phyloP scores from a whole-genome alignment of 345 rosid genomes.

The Populus euphratica region DNA sequence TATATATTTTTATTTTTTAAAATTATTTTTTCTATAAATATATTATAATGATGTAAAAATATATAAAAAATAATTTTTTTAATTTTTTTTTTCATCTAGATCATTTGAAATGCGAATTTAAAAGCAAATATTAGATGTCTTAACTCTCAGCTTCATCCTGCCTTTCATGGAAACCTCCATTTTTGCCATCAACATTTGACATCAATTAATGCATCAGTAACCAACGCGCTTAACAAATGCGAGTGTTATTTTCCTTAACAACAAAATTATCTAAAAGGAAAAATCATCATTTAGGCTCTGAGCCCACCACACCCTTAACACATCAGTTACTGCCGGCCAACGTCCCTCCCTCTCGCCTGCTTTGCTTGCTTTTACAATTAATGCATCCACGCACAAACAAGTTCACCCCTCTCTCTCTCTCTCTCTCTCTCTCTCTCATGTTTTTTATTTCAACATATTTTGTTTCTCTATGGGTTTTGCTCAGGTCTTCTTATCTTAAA shows the following conservation, averaged over 20 bases:
- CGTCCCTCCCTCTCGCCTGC: too few relatives aligned
- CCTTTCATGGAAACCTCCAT: too few relatives aligned
- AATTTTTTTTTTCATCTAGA: too few relatives aligned
- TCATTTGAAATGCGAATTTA: too few relatives aligned
- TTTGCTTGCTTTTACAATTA: too few relatives aligned
- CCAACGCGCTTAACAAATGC: background rate
- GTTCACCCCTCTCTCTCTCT: background rate
- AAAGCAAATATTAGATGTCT: too few relatives aligned
- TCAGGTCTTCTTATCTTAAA: background rate
- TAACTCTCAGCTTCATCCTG: too few relatives aligned
- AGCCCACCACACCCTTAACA: background rate
- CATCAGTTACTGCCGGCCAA: constrained; percentile 11
- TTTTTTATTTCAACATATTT: background rate
- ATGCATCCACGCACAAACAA: constrained; percentile 9
- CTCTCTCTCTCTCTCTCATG: background rate
- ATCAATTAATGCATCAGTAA: background rate
- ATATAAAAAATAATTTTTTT: too few relatives aligned
- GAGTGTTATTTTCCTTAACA: background rate
- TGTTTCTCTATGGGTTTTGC: background rate
- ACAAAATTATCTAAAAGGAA: background rate
- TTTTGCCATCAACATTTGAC: background rate
- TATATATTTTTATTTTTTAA: too few relatives aligned
- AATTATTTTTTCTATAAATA: too few relatives aligned
- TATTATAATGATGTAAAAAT: too few relatives aligned
- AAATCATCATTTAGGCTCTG: background rate